Evolutionary conservation across 164 flowering plant genomes (phyloP).

Genomic region (Macadamia tetraphylla): DNA sequence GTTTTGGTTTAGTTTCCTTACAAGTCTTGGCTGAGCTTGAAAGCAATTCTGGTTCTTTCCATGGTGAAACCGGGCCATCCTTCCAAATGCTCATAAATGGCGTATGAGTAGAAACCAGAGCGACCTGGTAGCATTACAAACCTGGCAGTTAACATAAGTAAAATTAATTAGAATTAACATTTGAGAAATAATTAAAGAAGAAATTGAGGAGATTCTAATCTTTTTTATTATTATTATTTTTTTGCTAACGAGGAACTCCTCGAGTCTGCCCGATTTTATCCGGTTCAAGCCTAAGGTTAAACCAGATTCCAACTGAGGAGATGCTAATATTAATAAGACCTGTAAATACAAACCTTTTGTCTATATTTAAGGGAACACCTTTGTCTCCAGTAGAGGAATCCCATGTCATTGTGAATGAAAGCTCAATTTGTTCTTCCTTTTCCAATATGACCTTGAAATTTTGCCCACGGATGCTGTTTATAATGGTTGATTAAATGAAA

Average conservation of each 20-base stretch:
- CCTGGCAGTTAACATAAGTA: constrained; percentile 25
- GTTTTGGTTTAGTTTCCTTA: constrained; percentile 14
- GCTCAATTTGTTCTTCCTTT: constrained; percentile 25
- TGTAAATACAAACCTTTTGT: constrained; percentile 21
- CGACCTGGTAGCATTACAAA: constrained; percentile 70
- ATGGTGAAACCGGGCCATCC: constrained; percentile 78
- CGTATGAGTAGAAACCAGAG: constrained; percentile 85
- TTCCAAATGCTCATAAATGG: constrained; percentile 76
- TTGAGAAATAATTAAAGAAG: neutral
- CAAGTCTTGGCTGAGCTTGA: constrained; percentile 88
- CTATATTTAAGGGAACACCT: constrained; percentile 22
- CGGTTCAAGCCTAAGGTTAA: too few relatives aligned
- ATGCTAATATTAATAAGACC: neutral
- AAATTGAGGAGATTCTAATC: neutral
- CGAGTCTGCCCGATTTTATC: too few relatives aligned
- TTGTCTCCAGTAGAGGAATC: constrained; percentile 13
- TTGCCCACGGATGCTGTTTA: constrained; percentile 21
- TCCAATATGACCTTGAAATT: constrained; percentile 19
- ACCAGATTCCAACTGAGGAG: too few relatives aligned
- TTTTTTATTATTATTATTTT: too few relatives aligned
- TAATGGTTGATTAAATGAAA: too few relatives aligned
- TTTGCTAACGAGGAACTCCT: too few relatives aligned
- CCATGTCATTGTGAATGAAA: constrained; percentile 28
- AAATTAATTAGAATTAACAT: neutral
- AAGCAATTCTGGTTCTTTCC: constrained; percentile 56